Evolutionary conservation across 306 rosid species (phyloP).

Genomic region (Chamaecrista fasciculata): DNA sequence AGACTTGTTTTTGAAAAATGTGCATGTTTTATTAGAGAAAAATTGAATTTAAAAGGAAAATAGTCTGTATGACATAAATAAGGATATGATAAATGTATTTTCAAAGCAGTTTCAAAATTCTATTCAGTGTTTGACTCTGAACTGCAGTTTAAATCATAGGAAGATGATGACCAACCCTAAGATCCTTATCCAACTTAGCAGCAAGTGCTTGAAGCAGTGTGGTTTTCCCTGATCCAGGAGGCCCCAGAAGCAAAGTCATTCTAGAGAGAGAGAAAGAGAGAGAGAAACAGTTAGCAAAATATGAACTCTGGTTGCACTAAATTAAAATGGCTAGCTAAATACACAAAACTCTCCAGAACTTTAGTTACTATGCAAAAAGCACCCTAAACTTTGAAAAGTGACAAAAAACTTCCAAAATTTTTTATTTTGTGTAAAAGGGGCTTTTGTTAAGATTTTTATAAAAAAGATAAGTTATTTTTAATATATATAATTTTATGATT

Average conservation of each 20-base stretch:
- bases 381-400: too few species aligned
- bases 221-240: conserved; percentile 54
- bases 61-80: neutral
- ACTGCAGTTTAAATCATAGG: neutral
- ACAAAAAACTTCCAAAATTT: too few species aligned
- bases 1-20: too few species aligned
- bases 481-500: too few species aligned
- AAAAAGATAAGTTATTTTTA: too few species aligned
- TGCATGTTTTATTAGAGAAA: neutral
- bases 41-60: neutral
- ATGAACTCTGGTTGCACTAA: neutral
- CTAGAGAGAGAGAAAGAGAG: conserved; percentile 26
- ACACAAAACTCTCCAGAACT: too few species aligned
- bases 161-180: conserved; percentile 36
- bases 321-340: too few species aligned
- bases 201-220: conserved; percentile 45
- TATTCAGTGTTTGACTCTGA: neutral
- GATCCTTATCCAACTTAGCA: conserved; percentile 42
- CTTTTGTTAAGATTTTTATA: too few species aligned
- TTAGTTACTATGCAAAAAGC: too few species aligned
- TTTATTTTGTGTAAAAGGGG: too few species aligned
- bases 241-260: conserved; percentile 50
- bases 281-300: neutral
- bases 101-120: neutral
- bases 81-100: neutral